Evolutionary conservation across 2,329 filamentous ascomycete species (phyloP), one percentile per base, ranked within the genome.

Genomic region (Teratosphaeria gauchensis): DNA sequence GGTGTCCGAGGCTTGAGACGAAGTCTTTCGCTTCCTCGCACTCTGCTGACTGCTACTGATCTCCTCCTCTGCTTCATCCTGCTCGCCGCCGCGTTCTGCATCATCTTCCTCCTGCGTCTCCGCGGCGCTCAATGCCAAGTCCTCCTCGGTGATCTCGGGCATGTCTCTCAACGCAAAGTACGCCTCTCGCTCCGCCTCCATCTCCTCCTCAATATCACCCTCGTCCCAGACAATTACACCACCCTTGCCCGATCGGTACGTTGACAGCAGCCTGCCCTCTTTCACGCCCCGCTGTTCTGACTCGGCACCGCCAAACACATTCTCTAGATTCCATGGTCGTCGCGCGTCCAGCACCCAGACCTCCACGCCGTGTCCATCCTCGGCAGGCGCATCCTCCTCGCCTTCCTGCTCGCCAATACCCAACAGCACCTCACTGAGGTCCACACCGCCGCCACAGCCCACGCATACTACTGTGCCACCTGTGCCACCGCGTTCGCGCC

Each of bases 191-290:
- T 97, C 91, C 1, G 77, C 77, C 12, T 74, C 75, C 35, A 99
- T 77, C 35, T 92, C 89, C 65, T 92, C 88, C 65, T 92, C 88
- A 55, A 99, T 92, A 72, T 99, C 94, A 1, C 92, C 94, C 70
- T 97, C 94, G 69, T 97, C 94, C 72, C 94, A 95, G 1, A 96
- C 91, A 61, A 99, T 84, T 51, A 99, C 88, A 0, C 94, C 94
- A 19, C 92, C 92, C 68, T 82, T 87, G 32, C 90, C 88, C 4
- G 89, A 84, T 63, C 83, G 86, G 71, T 95, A 96, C 0, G 80
- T 77, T 14, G 84, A 82, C 30, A 83, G 80, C 55, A 97, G 83
- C 58, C 84, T 84, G 1, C 92, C 92, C 52, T 84, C 84, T 21
- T 83, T 81, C 2, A 96, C 84, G 38, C 76, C 71, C 11, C 38